Percentiles rank a stretch among this genome's conserved stretches.
Conservation (phyloP, 805 yeast species). For the Debaryomyces hansenii region DNA sequence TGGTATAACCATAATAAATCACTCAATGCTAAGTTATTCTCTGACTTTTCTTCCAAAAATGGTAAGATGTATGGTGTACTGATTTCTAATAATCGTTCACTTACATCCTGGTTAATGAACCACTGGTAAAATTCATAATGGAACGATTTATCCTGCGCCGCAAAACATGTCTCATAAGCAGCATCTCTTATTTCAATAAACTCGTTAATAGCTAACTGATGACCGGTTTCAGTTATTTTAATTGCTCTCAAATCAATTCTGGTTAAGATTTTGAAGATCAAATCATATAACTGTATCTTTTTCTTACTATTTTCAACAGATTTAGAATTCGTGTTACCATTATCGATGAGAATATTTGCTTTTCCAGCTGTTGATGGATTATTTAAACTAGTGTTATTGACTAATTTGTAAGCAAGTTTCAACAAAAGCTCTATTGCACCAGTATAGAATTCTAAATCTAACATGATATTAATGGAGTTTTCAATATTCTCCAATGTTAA, state of each 20-base stretch:
- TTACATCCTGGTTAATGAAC: conserved; percentile 76
- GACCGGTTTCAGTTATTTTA: conserved; percentile 34
- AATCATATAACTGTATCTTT: conserved; percentile 56
- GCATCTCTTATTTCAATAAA: conserved; percentile 63
- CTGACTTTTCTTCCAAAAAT: conserved; percentile 68
- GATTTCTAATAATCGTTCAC: conserved; percentile 73
- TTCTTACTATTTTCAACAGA: conserved; percentile 17
- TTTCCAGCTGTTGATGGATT: conserved; percentile 1
- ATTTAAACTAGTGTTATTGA: conserved; percentile 9
- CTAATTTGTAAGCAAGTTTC: conserved; percentile 70
- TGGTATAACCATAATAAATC: conserved; percentile 87
- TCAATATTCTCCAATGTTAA: conserved; percentile 76
- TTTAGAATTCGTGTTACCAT: conserved; percentile 8
- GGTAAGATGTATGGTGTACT: conserved; percentile 80
- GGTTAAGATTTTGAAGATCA: conserved; percentile 73
- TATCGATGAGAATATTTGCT: conserved; percentile 1
- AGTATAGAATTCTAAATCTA: conserved; percentile 72
- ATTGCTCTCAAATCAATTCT: conserved; percentile 68
- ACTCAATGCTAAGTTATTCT: conserved; percentile 67
- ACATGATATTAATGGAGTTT: conserved; percentile 77
- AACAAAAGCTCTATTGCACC: conserved; percentile 85
- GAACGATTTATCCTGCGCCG: conserved; percentile 77
- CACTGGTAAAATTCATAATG: conserved; percentile 92
- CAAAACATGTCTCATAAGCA: conserved; percentile 72
- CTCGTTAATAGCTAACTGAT: conserved; percentile 47